Percentiles rank a stretch among this genome's conserved stretches.
Evolutionary conservation across 31 red algal genomes (phyloP).

Genomic region (Endocladia muricata): DNA sequence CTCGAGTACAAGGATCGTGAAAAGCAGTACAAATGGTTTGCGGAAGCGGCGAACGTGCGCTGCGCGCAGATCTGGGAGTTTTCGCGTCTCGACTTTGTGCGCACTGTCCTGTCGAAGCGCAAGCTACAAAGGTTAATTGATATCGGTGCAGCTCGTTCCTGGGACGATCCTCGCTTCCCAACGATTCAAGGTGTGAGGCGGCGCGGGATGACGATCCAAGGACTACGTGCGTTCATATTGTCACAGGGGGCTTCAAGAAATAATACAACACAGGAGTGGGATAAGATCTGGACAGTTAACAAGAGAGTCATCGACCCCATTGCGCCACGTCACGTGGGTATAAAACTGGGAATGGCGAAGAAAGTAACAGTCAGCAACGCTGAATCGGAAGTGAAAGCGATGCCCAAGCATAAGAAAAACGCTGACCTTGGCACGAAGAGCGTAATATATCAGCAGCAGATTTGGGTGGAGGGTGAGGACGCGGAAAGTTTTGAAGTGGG

Average conservation of each 20-base stretch:
- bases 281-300: conserved; percentile 99
- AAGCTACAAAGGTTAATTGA: conserved; percentile 92
- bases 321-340: conserved; percentile 88
- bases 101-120: conserved; percentile 92
- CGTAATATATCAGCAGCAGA: conserved; percentile 66
- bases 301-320: conserved; percentile 97
- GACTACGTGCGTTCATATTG: conserved; percentile 92
- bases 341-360: conserved; percentile 41
- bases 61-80: conserved; percentile 93
- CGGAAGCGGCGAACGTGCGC: conserved; percentile 62
- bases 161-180: conserved; percentile 99
- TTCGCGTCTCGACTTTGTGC: conserved; percentile 92
- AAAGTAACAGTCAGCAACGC: conserved; percentile 48
- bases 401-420: conserved; percentile 97
- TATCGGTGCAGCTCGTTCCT: conserved; percentile 76
- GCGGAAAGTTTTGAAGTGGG: conserved; percentile 69
- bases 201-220: conserved; percentile 89
- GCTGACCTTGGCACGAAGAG: conserved; percentile 80
- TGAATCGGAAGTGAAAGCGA: conserved; percentile 44
- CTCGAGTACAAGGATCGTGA: conserved; percentile 96
- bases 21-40: conserved; percentile 93
- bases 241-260: conserved; percentile 91
- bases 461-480: conserved; percentile 88
- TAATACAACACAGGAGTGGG: conserved; percentile 95
- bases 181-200: conserved; percentile 90